A percentile compares a stretch with the other conserved stretches of the same genome.
Evolutionary conservation across 2,329 filamentous ascomycete genomes (phyloP).

Genomic region (Phaeoacremonium minimum): DNA sequence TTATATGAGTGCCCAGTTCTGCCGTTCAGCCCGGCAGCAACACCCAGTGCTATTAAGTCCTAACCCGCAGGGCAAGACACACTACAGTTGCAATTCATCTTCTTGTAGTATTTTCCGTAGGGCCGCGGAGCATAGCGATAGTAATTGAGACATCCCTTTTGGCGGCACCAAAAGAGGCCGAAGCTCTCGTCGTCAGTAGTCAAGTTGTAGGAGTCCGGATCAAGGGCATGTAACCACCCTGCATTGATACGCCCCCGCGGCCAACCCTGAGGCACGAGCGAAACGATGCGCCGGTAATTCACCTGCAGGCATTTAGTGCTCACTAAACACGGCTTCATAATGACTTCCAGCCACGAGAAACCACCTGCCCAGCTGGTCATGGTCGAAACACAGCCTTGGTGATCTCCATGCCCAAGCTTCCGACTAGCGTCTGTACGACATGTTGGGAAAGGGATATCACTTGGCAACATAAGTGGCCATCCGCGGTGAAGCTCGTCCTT

Average conservation of each 20-base stretch:
- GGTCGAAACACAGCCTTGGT: neutral
- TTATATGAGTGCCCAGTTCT: too few species aligned
- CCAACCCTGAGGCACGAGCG: neutral
- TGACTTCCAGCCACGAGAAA: neutral
- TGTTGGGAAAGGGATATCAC: neutral
- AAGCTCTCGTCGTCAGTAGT: neutral
- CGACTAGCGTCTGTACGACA: neutral
- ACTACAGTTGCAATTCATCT: too few species aligned
- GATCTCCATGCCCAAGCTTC: neutral
- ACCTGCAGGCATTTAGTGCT: neutral
- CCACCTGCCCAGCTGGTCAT: too few species aligned
- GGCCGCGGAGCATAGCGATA: slow-evolving; percentile 8
- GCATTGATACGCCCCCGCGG: neutral
- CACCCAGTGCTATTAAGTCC: too few species aligned
- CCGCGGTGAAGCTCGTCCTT: neutral
- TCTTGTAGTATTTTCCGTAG: too few species aligned
- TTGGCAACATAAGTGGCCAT: neutral
- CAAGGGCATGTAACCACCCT: slow-evolving; percentile 1
- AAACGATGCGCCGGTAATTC: neutral
- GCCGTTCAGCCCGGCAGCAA: too few species aligned
- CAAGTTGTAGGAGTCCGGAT: neutral
- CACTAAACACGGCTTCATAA: neutral
- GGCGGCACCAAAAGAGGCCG: neutral
- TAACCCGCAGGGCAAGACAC: too few species aligned
- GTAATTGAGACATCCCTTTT: neutral